Conservation (phyloP, 202 grass and related monocot genomes). For the Dendrocalamus latiflorus region DNA sequence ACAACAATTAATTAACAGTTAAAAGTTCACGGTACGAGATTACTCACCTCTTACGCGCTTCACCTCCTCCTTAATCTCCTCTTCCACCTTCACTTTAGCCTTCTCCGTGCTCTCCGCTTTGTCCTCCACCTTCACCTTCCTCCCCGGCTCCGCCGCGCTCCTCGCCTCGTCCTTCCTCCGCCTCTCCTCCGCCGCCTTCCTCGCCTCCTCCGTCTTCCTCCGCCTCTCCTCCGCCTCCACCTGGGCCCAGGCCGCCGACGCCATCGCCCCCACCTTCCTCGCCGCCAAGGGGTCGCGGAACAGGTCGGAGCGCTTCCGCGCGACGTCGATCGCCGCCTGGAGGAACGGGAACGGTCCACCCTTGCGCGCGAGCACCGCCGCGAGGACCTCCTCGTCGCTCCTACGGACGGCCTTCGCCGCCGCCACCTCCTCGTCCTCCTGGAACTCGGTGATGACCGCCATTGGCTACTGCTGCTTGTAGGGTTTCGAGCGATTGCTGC, state of each 20-base stretch:
- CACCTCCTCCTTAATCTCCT: background rate
- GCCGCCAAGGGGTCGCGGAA: slow-evolving; percentile 22
- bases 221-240: no score
- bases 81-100: no score
- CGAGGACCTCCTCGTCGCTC: slow-evolving; percentile 32
- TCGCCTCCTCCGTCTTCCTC: no score
- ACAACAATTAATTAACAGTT: background rate
- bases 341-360: slow-evolving; percentile 42
- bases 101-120: no score
- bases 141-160: background rate
- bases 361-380: slow-evolving; percentile 33
- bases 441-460: slow-evolving; percentile 41
- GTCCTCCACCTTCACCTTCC: no score
- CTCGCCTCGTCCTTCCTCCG: slow-evolving; percentile 21
- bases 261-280: slow-evolving; percentile 26
- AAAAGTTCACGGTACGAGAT: slow-evolving; percentile 1
- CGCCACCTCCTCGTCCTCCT: slow-evolving; percentile 25
- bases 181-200: slow-evolving; percentile 12
- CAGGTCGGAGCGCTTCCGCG: slow-evolving; percentile 33
- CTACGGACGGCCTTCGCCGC: background rate
- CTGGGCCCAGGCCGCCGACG: slow-evolving; percentile 26
- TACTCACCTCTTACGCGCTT: slow-evolving; percentile 14
- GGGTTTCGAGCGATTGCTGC: background rate
- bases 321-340: slow-evolving; percentile 40
- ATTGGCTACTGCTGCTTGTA: background rate